Evolutionary conservation across 441 rosid species (phyloP), one percentile per base, ranked within the genome.

Genomic region (Pelargonium myrrhifolium): DNA sequence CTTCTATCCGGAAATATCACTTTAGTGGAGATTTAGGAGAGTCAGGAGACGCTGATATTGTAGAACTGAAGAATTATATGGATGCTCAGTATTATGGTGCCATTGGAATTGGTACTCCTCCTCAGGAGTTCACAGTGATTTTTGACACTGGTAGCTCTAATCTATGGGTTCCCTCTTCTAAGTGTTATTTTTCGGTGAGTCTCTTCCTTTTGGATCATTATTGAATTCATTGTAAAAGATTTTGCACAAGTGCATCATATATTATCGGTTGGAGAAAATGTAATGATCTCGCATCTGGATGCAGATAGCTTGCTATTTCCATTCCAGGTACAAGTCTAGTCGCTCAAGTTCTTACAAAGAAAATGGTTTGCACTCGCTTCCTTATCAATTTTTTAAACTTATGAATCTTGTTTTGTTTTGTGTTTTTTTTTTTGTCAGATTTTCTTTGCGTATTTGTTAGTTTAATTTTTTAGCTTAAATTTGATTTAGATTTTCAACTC

Each of bases 81-180:
- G 84, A 87, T 66, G 84, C 93, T 47, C 97, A 88, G 73, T 90
- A 90, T 73, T 82, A 71, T 65, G 97, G 93, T 79, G 93, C 78
- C 70, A 81, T 89, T 35, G 86, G 87, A 65, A 79, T 86, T 11
- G 92, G 97, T 62, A 75, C 96, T 0, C 97, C 92, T 9, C 81
- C 92, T 0, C 96, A 91, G 72, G 82, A 78, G 18, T 91, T 89
- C 76, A 69, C 89, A 4, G 93, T 89, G 72, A 72, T 87, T 70
- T 91, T 91, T 63, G 96, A 89, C 64, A 87, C 97, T 0, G 97
- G 96, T 24, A 91, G 96, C 69, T 91, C 97, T 39, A 89, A 91
- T 70, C 89, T 91, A 43, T 91, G 96, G 97, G 79, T 91, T 69
- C 97, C 97, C 17, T 91, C 96, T 6, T 71, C 87, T 62, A 84